Conservation (phyloP, 345 rosid species). For the Salix exigua region DNA sequence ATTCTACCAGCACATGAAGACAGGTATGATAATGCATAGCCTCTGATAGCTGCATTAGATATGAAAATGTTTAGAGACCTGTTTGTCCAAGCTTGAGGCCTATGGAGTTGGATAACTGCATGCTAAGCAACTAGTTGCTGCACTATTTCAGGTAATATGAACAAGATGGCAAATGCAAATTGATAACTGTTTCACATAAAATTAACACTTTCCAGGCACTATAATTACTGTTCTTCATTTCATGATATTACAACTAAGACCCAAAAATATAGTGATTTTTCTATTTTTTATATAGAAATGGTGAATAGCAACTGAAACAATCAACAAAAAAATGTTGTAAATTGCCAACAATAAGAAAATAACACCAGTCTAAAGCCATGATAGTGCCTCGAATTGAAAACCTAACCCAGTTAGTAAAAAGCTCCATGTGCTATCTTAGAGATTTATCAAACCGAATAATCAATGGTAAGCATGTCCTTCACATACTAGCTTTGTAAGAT, state of each 20-base stretch:
- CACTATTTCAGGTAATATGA: neutral
- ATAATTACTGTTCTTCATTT: neutral
- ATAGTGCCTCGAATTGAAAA: neutral
- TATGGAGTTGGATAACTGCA: neutral
- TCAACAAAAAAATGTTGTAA: neutral
- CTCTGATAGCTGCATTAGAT: slow-evolving; percentile 83
- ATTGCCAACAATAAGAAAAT: neutral
- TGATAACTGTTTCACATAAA: neutral
- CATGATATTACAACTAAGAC: neutral
- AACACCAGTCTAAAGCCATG: neutral
- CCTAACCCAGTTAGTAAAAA: neutral
- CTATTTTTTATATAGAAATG: neutral
- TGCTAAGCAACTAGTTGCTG: neutral
- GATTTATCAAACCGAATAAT: neutral
- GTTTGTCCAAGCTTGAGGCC: neutral
- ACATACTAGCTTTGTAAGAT: neutral
- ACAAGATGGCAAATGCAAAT: neutral
- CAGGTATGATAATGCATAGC: slow-evolving; percentile 95
- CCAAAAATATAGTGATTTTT: neutral
- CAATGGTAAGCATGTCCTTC: neutral
- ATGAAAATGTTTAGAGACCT: neutral
- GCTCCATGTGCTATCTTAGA: too few relatives aligned
- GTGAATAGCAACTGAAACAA: neutral
- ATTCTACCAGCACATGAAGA: slow-evolving; percentile 97
- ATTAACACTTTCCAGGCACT: neutral